Percentiles rank a stretch among this genome's conserved stretches.
Conservation (phyloP, 1,284 basidiomycete species). For the Boletus calvinii region DNA sequence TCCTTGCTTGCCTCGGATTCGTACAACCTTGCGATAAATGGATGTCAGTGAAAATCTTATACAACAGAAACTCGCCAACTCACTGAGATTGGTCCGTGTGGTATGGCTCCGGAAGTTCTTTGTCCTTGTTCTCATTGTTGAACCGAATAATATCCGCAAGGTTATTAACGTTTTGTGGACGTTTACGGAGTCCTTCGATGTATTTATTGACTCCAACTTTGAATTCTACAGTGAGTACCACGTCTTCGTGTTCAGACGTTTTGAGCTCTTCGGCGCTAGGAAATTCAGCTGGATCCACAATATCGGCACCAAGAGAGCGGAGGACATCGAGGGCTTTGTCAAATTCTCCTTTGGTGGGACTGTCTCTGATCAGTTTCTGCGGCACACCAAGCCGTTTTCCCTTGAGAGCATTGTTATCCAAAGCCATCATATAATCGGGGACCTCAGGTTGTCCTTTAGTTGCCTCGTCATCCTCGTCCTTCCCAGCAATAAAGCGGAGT, state of each 20-base stretch:
- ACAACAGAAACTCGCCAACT: conserved; percentile 10
- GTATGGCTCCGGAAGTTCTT: conserved; percentile 42
- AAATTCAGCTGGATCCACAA: conserved; percentile 45
- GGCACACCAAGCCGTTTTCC: conserved; percentile 46
- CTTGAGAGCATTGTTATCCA: conserved; percentile 36
- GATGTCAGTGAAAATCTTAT: not conserved
- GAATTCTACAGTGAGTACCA: conserved; percentile 42
- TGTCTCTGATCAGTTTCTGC: conserved; percentile 25
- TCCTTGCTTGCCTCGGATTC: conserved; percentile 37
- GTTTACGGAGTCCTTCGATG: conserved; percentile 23
- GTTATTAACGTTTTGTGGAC: conserved; percentile 34
- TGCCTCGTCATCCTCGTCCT: conserved; percentile 44
- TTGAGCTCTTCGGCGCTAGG: conserved; percentile 37
- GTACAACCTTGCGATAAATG: conserved; percentile 34
- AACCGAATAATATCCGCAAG: conserved; percentile 45
- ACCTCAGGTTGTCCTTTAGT: conserved; percentile 43
- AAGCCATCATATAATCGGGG: conserved; percentile 41
- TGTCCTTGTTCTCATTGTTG: conserved; percentile 40
- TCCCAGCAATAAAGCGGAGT: conserved; percentile 45
- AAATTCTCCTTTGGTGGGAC: conserved; percentile 31
- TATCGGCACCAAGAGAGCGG: conserved; percentile 38
- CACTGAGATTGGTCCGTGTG: conserved; percentile 43
- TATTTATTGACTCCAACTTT: conserved; percentile 37
- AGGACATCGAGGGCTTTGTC: conserved; percentile 40
- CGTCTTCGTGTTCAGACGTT: conserved; percentile 31